These are phyloP conservation scores for Pouteria campechiana DNA, from an alignment of 179 eudicot species.

Conservation along the genomic window DNA sequence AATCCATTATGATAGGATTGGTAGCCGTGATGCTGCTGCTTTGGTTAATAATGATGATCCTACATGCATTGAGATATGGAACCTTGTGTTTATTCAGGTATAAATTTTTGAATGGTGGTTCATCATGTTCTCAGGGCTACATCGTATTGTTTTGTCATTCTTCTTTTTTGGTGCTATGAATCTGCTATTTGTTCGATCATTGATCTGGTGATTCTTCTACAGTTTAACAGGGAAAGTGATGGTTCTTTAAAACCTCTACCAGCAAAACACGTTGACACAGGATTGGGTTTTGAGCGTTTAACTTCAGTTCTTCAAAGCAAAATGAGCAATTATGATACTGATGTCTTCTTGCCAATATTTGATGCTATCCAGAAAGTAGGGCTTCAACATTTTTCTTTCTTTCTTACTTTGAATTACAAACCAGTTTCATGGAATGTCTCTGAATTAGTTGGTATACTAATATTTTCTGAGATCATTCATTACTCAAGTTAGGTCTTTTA, in stretches of 20 bases:
- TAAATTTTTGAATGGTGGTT: too few relatives aligned
- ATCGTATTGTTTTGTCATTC: neutral
- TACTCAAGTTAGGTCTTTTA: too few relatives aligned
- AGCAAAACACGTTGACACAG: conserved; percentile 98
- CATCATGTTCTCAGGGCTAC: too few relatives aligned
- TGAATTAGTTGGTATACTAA: too few relatives aligned
- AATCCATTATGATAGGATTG: conserved; percentile 89
- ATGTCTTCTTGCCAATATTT: conserved; percentile 84
- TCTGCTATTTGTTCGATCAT: neutral
- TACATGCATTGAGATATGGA: conserved; percentile 96
- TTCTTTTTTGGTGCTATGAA: neutral
- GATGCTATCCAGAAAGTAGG: conserved; percentile 80
- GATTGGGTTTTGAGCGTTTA: conserved; percentile 97
- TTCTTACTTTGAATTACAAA: too few relatives aligned
- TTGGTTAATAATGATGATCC: conserved; percentile 94
- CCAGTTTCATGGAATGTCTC: too few relatives aligned
- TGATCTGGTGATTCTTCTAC: conserved; percentile 11
- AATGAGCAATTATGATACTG: conserved; percentile 98
- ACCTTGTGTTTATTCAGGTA: conserved; percentile 97
- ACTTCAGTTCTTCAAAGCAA: conserved; percentile 93
- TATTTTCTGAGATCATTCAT: too few relatives aligned
- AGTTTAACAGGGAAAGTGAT: conserved; percentile 90
- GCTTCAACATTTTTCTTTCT: too few relatives aligned
- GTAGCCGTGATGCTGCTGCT: conserved; percentile 83
- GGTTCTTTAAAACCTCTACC: conserved; percentile 75